Evolutionary conservation across 306 rosid genomes (phyloP).

Genomic region (Ziziphus jujuba): DNA sequence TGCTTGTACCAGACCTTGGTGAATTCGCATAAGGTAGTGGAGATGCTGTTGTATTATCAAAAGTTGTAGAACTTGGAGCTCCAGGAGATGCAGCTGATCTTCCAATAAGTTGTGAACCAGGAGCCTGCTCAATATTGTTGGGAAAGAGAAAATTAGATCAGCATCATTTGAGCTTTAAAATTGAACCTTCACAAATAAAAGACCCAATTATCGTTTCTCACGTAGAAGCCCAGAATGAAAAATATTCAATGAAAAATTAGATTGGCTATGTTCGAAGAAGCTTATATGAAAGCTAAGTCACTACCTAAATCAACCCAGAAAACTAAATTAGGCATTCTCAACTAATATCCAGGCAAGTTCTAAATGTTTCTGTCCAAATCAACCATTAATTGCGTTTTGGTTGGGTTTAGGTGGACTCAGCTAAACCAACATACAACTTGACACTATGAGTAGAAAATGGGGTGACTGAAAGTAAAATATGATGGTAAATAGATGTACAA

Average conservation of each 20-base stretch:
- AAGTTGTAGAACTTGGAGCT: conserved; percentile 60
- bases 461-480: too few species aligned
- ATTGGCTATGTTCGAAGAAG: not conserved
- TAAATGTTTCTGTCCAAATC: too few species aligned
- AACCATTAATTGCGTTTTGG: too few species aligned
- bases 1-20: conserved; percentile 74
- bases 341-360: too few species aligned
- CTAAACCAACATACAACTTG: too few species aligned
- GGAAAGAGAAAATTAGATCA: conserved; percentile 14
- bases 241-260: not conserved
- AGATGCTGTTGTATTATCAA: conserved; percentile 75
- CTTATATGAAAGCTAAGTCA: not conserved
- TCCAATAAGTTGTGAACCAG: conserved; percentile 90
- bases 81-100: conserved; percentile 95
- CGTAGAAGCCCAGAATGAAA: not conserved
- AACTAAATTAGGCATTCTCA: not conserved
- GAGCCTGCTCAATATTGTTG: conserved; percentile 38
- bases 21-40: conserved; percentile 95
- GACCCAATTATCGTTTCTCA: conserved; percentile 16
- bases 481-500: too few species aligned
- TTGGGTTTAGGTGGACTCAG: too few species aligned
- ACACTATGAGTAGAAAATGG: too few species aligned
- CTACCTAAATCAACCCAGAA: not conserved
- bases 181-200: conserved; percentile 4
- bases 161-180: not conserved